Percentiles rank a stretch among this genome's conserved stretches.
Conservation (phyloP, 345 rosid genomes). For the Eucalyptus dawsonii region DNA sequence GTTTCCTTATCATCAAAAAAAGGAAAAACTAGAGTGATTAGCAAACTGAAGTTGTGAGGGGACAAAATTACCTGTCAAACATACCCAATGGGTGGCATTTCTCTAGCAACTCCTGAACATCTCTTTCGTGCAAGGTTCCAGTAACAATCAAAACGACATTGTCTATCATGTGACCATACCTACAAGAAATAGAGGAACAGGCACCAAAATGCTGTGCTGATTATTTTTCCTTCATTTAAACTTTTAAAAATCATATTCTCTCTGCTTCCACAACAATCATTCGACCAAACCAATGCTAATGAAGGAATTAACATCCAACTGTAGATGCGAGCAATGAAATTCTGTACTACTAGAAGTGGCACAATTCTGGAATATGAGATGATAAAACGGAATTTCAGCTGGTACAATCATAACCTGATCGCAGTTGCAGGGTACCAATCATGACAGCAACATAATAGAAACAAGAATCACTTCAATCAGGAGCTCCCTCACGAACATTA, state of each 20-base stretch:
- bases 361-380: neutral
- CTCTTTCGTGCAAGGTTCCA: conserved; percentile 98
- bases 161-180: conserved; percentile 99
- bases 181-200: conserved; percentile 6
- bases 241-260: neutral
- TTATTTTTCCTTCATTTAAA: neutral
- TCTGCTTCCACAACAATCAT: neutral
- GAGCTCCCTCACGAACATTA: neutral
- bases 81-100: conserved; percentile 99
- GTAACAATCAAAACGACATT: conserved; percentile 98
- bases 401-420: neutral
- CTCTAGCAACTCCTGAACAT: conserved; percentile 92
- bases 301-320: neutral
- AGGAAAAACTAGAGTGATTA: neutral
- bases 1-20: neutral
- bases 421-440: neutral
- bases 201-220: neutral
- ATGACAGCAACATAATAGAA: neutral
- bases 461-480: neutral
- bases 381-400: neutral
- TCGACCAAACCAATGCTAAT: neutral
- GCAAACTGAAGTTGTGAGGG: neutral
- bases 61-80: conserved; percentile 77
- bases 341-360: neutral
- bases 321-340: neutral